Percentiles rank a stretch among this genome's conserved stretches.
Evolutionary conservation across 495 filamentous ascomycete species (phyloP).

Genomic region (Margaritispora aquatica): DNA sequence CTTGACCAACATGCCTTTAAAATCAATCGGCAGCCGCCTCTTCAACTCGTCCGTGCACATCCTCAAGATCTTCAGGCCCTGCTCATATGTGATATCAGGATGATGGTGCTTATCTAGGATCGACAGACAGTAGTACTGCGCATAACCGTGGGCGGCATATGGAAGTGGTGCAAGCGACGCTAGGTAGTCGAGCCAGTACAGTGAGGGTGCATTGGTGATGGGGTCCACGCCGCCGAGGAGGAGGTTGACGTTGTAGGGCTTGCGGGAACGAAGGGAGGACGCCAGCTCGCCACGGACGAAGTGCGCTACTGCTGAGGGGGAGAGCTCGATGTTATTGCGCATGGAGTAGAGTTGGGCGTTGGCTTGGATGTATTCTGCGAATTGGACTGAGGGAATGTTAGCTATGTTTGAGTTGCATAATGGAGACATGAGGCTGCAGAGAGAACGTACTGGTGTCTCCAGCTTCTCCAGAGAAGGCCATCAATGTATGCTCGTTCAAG

Average conservation of each 20-base stretch:
- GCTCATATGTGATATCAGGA: slow-evolving; percentile 79
- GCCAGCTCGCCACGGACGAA: slow-evolving; percentile 93
- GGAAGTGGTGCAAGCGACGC: slow-evolving; percentile 80
- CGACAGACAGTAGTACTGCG: slow-evolving; percentile 94
- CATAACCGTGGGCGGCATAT: slow-evolving; percentile 97
- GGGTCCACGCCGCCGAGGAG: slow-evolving; percentile 88
- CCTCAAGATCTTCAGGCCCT: slow-evolving; percentile 81
- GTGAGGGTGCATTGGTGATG: slow-evolving; percentile 75
- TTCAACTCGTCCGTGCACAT: slow-evolving; percentile 97
- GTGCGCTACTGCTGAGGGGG: slow-evolving; percentile 78
- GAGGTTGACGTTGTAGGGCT: slow-evolving; percentile 93
- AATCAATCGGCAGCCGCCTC: slow-evolving; percentile 92
- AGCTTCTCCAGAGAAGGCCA: slow-evolving; percentile 96
- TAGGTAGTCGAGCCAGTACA: slow-evolving; percentile 98
- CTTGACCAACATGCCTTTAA: slow-evolving; percentile 94
- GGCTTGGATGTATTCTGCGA: slow-evolving; percentile 98
- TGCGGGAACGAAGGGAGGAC: slow-evolving; percentile 78
- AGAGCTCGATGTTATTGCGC: slow-evolving; percentile 89
- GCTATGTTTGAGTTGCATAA: background rate
- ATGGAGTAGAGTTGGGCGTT: slow-evolving; percentile 97
- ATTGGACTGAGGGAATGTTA: slow-evolving; percentile 65
- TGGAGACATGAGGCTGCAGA: background rate
- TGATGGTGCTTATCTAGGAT: slow-evolving; percentile 98
- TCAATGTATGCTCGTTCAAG: slow-evolving; percentile 86
- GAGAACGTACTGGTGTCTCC: slow-evolving; percentile 77